Evolutionary conservation across 352 stramenopile species (phyloP), one percentile per base, ranked within the genome.

Genomic region (Thalassiosira tumida): DNA sequence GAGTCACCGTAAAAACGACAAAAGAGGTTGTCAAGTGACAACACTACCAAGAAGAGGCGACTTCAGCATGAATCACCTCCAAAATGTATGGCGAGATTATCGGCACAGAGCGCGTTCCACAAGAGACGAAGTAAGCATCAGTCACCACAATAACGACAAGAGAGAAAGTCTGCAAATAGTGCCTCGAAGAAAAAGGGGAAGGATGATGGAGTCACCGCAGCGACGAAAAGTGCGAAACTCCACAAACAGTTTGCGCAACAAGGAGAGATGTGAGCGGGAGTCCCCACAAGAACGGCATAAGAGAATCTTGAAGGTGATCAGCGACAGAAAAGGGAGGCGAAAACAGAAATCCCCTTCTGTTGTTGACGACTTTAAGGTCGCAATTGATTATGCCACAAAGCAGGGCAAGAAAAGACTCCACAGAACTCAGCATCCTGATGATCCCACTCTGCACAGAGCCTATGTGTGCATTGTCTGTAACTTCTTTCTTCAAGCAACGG

Each of bases 391-490:
- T 2, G 64, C 35, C n/a, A 40, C 31, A 3, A 73, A 73, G 35
- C 7, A 73, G 17, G 64, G 7, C n/a, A 73, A 73, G 31, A 37
- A 40, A 3, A 17, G 10, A 41, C 17, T 73, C 1, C 64, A 73
- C 33, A 73, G n/a, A 5, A 73, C 64, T 5, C 2, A 41, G 64
- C 7, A 73, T 73, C 4, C 4, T 3, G 17, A 73, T 2, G 15
- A 73, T 38, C n/a, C n/a, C 6, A n/a, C 64, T 38, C 15, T 10
- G 7, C 67, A 76, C 38, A 50, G 43, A 26, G 17, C 67, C 3
- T 17, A 54, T 50, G 67, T 76, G 13, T 76, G 67, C n/a, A 33
- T 76, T 35, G 6, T 51, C 2, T 76, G 67, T 76, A 29, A 76
- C 43, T 50, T 5, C 17, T 54, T 69, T n/a, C 37, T 81, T 33